Evolutionary conservation across 768 basidiomycete species (phyloP), one percentile per base, ranked within the genome.

Genomic region (Panus rudis): DNA sequence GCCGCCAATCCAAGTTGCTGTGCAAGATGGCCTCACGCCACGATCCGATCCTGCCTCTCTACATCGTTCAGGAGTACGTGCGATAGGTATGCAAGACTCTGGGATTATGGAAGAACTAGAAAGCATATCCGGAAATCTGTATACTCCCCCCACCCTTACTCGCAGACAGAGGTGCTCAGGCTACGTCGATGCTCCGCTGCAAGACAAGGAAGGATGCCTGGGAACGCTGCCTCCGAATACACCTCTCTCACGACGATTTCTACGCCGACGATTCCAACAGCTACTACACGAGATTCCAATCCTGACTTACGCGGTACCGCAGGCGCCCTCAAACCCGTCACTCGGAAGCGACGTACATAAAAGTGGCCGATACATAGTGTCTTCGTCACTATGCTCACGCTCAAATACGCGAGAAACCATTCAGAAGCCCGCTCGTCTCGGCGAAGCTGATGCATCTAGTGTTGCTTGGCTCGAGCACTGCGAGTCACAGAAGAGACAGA

Each of bases 231-330:
- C n/a, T n/a, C 26, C 45, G 26, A 10, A 41, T 5, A 37, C 51
- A 4, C 41, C 48, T 10, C 43, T 54, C 6, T 47, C 54, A 10
- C 50, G 22, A 11, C 52, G 63, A 30, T 64, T 60, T 28, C 46
- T 76, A 38, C 66, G 69, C 19, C 63, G 74, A 30, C 65, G 82
- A 39, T 87, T 79, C 48, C 75, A 70, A 41, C 64, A 68, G 20
- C 68, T 89, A n/a, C 64, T 89, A 6, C 66, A 67, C 6, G 70
- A 68, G n/a, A 46, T 80, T 20, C 87, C 87, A 1, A 62, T 77
- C 24, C 62, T 88, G 12, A 65, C 61, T 6, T 71, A 66, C 51
- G 55, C n/a, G n/a, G n/a, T n/a, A n/a, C n/a, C n/a, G n/a, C n/a
- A n/a, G n/a, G n/a, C n/a, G n/a, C n/a, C n/a, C n/a, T n/a, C 37